Percentiles rank a stretch among this genome's conserved stretches.
phyloP scores from a whole-genome alignment of 2,329 filamentous ascomycete species.

The Rasamsonia emersonii region DNA sequence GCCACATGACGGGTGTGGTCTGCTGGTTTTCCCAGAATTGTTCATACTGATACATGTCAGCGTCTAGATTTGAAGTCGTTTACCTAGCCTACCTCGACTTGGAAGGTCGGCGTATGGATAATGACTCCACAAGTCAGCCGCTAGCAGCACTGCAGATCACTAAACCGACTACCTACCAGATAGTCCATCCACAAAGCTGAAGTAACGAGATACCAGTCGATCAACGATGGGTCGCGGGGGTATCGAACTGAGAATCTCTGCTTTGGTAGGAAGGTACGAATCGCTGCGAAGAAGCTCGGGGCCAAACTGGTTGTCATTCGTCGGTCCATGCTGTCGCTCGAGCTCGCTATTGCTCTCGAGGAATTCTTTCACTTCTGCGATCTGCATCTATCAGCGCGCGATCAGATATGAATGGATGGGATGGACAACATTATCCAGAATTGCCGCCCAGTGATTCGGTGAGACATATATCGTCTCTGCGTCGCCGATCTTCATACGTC shows the following conservation, averaged over 20 bases:
- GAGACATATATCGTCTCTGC: slow-evolving; percentile 1
- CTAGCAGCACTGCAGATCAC: background rate
- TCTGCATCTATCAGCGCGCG: slow-evolving; percentile 12
- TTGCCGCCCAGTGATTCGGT: slow-evolving; percentile 21
- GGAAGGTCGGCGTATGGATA: slow-evolving; percentile 22
- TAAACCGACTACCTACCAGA: slow-evolving; percentile 20
- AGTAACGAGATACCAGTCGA: slow-evolving; percentile 23
- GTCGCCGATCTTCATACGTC: background rate
- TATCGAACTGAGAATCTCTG: slow-evolving; percentile 22
- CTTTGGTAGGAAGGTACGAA: slow-evolving; percentile 16
- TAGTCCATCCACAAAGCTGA: slow-evolving; percentile 22
- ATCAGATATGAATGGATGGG: background rate
- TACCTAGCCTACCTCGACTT: slow-evolving; percentile 15
- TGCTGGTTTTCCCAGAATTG: slow-evolving; percentile 21
- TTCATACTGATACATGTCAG: slow-evolving; percentile 14
- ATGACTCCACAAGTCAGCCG: slow-evolving; percentile 11
- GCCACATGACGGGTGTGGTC: slow-evolving; percentile 19
- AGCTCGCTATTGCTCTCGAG: slow-evolving; percentile 14
- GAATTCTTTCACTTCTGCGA: slow-evolving; percentile 23
- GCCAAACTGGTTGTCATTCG: slow-evolving; percentile 14
- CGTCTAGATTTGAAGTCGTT: background rate
- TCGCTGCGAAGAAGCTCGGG: slow-evolving; percentile 12
- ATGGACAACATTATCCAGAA: slow-evolving; percentile 20
- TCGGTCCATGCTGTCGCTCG: background rate
- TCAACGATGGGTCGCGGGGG: slow-evolving; percentile 22